Evolutionary conservation across 2,329 filamentous ascomycete species (phyloP).

Genomic region (Tympanopsis confertula): DNA sequence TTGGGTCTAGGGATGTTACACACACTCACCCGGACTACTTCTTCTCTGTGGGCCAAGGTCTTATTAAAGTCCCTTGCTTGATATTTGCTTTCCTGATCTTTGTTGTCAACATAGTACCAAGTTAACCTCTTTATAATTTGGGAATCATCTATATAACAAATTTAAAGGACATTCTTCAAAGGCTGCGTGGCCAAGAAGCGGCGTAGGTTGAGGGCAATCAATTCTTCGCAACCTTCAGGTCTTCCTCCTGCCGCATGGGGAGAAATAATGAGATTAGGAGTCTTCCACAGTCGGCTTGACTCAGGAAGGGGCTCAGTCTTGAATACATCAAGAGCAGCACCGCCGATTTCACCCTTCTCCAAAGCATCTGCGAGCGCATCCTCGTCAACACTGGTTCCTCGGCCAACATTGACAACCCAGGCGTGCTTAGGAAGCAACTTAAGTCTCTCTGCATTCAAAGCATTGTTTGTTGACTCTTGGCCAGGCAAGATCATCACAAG

Average conservation of each 20-base stretch:
- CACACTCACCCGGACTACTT: too few relatives aligned
- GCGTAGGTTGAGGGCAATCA: slow-evolving; percentile 51
- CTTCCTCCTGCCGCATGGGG: slow-evolving; percentile 49
- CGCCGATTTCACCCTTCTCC: slow-evolving; percentile 27
- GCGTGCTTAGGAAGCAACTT: slow-evolving; percentile 42
- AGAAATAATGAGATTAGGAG: slow-evolving; percentile 38
- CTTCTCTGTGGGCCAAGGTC: too few relatives aligned
- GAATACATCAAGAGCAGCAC: slow-evolving; percentile 38
- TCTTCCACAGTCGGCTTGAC: slow-evolving; percentile 31
- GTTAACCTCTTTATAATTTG: too few relatives aligned
- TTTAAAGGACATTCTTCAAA: too few relatives aligned
- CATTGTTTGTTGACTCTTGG: slow-evolving; percentile 38
- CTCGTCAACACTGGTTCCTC: slow-evolving; percentile 35
- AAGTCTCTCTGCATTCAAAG: slow-evolving; percentile 39
- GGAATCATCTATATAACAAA: too few relatives aligned
- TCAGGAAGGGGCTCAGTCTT: slow-evolving; percentile 20
- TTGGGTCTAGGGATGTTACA: too few relatives aligned
- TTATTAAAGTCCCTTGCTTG: too few relatives aligned
- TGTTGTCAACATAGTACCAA: too few relatives aligned
- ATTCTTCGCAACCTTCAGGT: slow-evolving; percentile 45
- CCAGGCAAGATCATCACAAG: slow-evolving; percentile 59
- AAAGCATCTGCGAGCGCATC: slow-evolving; percentile 33
- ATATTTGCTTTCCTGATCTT: too few relatives aligned
- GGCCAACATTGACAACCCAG: slow-evolving; percentile 40
- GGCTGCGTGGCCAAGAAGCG: slow-evolving; percentile 45